Conservation (phyloP, 305 asterid genomes). For the Fraxinus nigra region DNA sequence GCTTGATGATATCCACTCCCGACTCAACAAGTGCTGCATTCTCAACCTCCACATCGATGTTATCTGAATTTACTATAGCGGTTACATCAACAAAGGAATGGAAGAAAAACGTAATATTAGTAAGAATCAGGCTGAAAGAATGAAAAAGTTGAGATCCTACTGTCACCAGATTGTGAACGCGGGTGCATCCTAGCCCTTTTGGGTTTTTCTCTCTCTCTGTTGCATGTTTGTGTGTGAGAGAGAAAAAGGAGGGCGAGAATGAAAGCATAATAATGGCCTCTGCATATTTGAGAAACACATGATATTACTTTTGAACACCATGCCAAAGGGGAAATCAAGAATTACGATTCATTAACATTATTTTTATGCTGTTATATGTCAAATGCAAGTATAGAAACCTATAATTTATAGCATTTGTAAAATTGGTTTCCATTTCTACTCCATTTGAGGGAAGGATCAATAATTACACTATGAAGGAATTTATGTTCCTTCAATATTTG, state of each 20-base stretch:
- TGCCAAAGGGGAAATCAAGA: neutral
- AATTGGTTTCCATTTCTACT: neutral
- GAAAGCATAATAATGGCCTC: neutral
- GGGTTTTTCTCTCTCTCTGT: neutral
- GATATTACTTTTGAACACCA: neutral
- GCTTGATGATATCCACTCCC: constrained; percentile 32
- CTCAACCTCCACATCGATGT: constrained; percentile 37
- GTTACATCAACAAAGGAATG: neutral
- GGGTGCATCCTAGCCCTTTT: neutral
- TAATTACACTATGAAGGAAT: neutral
- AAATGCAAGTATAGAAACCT: neutral
- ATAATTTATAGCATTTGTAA: neutral
- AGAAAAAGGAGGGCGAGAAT: neutral
- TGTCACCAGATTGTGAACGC: neutral
- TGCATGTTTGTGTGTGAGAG: neutral
- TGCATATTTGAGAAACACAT: neutral
- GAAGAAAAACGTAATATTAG: neutral
- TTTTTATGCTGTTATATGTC: neutral
- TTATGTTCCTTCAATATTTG: neutral
- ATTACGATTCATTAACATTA: neutral
- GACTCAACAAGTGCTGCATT: constrained; percentile 29
- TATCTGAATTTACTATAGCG: constrained; percentile 32
- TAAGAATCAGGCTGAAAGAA: neutral
- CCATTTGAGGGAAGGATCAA: neutral
- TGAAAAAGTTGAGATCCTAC: neutral